phyloP scores from a whole-genome alignment of 768 basidiomycete genomes.

The Termitomyces titanicus region DNA sequence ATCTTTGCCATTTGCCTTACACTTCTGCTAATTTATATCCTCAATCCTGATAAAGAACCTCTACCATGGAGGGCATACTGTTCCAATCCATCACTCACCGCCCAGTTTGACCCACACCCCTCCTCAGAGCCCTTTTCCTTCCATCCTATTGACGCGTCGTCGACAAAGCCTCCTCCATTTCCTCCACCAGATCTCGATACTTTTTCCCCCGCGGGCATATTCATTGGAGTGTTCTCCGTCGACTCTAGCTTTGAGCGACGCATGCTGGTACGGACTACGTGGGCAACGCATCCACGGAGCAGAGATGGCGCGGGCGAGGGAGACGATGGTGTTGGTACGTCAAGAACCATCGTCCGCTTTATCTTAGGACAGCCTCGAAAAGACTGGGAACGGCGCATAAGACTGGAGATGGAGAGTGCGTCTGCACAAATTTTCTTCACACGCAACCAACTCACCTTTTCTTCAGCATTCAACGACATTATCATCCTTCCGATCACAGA shows the following conservation, averaged over 20 bases:
- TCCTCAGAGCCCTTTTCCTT: conserved; percentile 32
- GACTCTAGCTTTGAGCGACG: conserved; percentile 83
- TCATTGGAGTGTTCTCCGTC: conserved; percentile 87
- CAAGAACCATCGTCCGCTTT: conserved; percentile 84
- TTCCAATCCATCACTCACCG: conserved; percentile 53
- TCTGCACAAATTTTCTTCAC: neutral
- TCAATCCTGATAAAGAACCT: conserved; percentile 95
- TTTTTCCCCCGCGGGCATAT: conserved; percentile 79
- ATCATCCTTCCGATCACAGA: conserved; percentile 79
- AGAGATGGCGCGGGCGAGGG: conserved; percentile 67
- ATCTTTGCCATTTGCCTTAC: conserved; percentile 82
- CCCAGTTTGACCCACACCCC: conserved; percentile 34
- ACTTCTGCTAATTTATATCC: conserved; percentile 82
- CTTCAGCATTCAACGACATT: conserved; percentile 78
- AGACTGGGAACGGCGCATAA: conserved; percentile 75
- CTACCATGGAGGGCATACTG: conserved; percentile 95
- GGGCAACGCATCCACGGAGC: conserved; percentile 81
- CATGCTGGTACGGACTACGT: conserved; percentile 84
- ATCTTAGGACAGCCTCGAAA: conserved; percentile 81
- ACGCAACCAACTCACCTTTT: neutral
- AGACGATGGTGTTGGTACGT: conserved; percentile 71
- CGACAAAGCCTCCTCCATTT: conserved; percentile 43
- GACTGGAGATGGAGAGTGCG: conserved; percentile 89
- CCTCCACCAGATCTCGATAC: conserved; percentile 71
- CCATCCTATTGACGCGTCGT: conserved; percentile 26